Evolutionary conservation across 2,329 filamentous ascomycete genomes (phyloP), one percentile per base, ranked within the genome.

Genomic region (Calonectria pseudoturangicola): DNA sequence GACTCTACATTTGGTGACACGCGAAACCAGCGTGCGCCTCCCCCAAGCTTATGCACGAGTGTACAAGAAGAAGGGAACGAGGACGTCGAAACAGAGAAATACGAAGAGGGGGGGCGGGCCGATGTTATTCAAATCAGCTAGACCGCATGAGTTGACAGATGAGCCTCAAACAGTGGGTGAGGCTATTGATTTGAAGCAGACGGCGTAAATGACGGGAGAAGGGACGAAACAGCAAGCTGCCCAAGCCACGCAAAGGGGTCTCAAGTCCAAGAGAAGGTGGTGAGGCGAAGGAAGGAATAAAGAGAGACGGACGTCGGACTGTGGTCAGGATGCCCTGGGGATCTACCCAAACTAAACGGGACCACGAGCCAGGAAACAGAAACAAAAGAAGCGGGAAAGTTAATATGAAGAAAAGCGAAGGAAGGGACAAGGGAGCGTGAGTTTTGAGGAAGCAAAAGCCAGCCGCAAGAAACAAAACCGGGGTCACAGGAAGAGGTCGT

Each of bases 121-220:
- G 50, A 30, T n/a, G 27, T 41, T 60, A 64, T 58, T 64, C 48
- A 68, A 68, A 27, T 67, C 30, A 36, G 28, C 50, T 68, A 72
- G 58, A 33, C 66, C 41, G 48, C 43, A 39, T 48, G n/a, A 18
- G 6, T 54, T 16, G 15, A 25, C 33, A 10, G n/a, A 43, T 50
- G 28, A 60, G 41, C 70, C 50, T 64, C 65, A 63, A 41, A 50
- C n/a, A n/a, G 25, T 39, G 41, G 56, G 48, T 33, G 63, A 58
- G 36, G 28, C n/a, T 43, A 41, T 63, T 39, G 64, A 25, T 50
- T 18, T 54, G 41, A 65, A 27, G 65, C 58, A 64, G 58, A 69
- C 48, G 62, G 47, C 68, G 68, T 30, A 69, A 77, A 71, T 63
- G 66, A 66, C 63, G 51, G 63, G 76, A 77, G 76, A 71, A 72